Evolutionary conservation across 2,329 filamentous ascomycete species (phyloP), one percentile per base, ranked within the genome.

Genomic region (Aureobasidium sp.): DNA sequence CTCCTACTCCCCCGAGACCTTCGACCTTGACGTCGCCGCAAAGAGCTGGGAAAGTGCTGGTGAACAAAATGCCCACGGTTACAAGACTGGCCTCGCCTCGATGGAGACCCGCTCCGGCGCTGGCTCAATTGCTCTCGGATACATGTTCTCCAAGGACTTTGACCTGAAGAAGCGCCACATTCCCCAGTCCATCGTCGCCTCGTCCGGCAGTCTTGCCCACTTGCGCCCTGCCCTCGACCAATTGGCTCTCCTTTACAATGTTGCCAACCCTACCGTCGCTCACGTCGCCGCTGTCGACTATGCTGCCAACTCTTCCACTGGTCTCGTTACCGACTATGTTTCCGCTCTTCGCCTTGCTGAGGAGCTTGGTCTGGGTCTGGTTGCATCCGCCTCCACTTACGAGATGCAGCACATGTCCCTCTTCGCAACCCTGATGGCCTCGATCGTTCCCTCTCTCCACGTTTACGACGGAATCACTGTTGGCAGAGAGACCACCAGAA

Each of bases 91-190:
- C 15, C 85, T 97, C 50, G 82, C 92, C 64, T 78, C 89, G 29
- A 85, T 97, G 71, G 89, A 99, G 79, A 95, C 92, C 47, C 84
- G 94, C 59, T 85, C 88, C 62, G 94, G 94, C 63, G 94, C 94
- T 59, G 94, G 93, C 61, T 86, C 89, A 66, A 89, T 97, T 71
- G 91, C 94, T 27, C 83, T 99, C 53, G 94, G 94, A 62, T 99
- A 99, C 78, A 90, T 97, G 74, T 99, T 97, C 81, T 97, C 92
- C 64, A 90, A 91, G 70, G 94, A 99, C 77, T 97, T 96, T 71
- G 92, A 97, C 74, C 76, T 96, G 70, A 86, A 84, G 79, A 97
- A 94, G 82, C 86, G 92, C 67, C 86, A 94, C 72, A 86, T 97
- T 63, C 93, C 94, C 3, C 94, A 99, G 81, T 87, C 90, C 16